Conservation (phyloP, 805 yeast genomes). For the Saturnispora galanensis region DNA sequence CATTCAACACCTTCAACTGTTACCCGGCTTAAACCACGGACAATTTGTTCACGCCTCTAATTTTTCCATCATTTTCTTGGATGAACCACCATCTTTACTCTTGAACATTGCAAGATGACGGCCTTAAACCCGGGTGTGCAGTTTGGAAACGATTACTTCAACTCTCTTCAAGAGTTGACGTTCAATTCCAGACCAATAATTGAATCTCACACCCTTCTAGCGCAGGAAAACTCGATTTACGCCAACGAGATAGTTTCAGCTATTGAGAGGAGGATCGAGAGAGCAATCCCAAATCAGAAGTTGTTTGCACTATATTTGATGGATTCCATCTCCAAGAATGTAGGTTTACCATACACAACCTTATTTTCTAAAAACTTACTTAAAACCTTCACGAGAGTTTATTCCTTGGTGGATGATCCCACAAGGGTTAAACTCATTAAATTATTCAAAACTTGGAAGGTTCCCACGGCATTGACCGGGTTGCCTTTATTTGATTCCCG, state of each 20-base stretch:
- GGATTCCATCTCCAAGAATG: slow-evolving; percentile 86
- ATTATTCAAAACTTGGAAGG: slow-evolving; percentile 83
- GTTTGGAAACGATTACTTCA: slow-evolving; percentile 54
- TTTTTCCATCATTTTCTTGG: not conserved
- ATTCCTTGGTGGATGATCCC: slow-evolving; percentile 68
- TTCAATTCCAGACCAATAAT: slow-evolving; percentile 88
- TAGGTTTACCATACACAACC: slow-evolving; percentile 83
- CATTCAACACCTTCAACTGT: not conserved
- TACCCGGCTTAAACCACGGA: not conserved
- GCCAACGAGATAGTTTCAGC: slow-evolving; percentile 74
- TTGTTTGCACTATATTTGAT: slow-evolving; percentile 74
- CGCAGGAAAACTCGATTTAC: slow-evolving; percentile 69
- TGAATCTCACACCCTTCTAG: slow-evolving; percentile 71
- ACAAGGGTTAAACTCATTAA: slow-evolving; percentile 64
- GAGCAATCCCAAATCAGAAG: slow-evolving; percentile 76
- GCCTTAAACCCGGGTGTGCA: slow-evolving; percentile 12
- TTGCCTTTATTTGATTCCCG: slow-evolving; percentile 63
- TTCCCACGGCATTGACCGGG: slow-evolving; percentile 50
- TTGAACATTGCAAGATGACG: not conserved
- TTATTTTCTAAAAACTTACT: slow-evolving; percentile 62
- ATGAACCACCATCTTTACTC: not conserved
- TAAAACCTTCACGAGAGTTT: slow-evolving; percentile 64
- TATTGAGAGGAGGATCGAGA: slow-evolving; percentile 62
- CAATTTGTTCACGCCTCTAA: not conserved
- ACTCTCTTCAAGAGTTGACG: slow-evolving; percentile 65